phyloP scores from a whole-genome alignment of 2,329 filamentous ascomycete genomes.

The Trichoderma afroharzianum region DNA sequence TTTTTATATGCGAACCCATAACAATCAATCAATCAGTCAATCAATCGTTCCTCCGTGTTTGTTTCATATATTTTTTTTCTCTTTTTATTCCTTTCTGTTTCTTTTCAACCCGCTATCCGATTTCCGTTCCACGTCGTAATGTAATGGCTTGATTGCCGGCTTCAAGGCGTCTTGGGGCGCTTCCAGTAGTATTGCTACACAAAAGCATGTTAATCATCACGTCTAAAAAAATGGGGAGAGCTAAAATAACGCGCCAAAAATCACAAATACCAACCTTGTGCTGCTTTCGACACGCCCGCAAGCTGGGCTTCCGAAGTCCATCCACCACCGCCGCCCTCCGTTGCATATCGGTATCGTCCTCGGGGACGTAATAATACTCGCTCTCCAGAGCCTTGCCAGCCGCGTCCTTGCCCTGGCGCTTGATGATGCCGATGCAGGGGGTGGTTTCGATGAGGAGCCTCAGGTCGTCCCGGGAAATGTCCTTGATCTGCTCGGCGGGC shows the following conservation, averaged over 20 bases:
- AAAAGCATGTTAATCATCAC: constrained; percentile 21
- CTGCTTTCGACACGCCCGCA: constrained; percentile 87
- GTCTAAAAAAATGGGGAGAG: background rate
- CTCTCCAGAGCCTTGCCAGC: constrained; percentile 90
- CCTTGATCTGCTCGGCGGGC: constrained; percentile 57
- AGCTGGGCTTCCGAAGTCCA: constrained; percentile 80
- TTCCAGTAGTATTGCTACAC: constrained; percentile 68
- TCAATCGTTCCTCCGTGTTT: constrained; percentile 9
- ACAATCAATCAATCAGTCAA: background rate
- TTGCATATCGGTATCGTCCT: constrained; percentile 75
- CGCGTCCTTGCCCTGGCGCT: constrained; percentile 89
- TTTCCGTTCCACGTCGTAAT: background rate
- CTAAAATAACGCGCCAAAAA: background rate
- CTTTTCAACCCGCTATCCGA: background rate
- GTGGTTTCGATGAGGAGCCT: constrained; percentile 69
- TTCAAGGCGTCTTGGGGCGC: constrained; percentile 56
- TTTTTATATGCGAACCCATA: constrained; percentile 15
- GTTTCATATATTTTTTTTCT: background rate
- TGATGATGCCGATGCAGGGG: constrained; percentile 81
- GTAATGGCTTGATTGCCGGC: background rate
- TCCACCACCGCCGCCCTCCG: constrained; percentile 79
- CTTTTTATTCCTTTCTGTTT: background rate
- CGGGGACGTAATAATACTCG: constrained; percentile 95
- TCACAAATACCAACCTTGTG: constrained; percentile 74
- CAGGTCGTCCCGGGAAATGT: constrained; percentile 60